Base-by-base conservation (phyloP, 1,139 yeast genomes). In the Kurtzmaniella natalensis region DNA sequence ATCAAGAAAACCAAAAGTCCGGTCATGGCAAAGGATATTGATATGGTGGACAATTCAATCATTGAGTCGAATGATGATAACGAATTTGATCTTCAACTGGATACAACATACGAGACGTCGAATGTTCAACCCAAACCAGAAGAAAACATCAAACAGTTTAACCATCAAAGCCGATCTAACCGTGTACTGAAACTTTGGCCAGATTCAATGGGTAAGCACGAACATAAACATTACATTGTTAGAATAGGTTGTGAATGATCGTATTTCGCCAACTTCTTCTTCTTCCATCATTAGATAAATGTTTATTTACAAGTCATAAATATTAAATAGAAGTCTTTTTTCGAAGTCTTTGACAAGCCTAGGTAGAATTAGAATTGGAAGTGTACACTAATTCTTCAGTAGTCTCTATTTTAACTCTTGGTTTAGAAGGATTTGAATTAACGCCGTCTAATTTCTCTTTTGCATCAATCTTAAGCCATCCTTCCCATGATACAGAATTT, bases 401-500 rank as follows among this genome's bases (percentile, higher is more conserved):
- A 33, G 63, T 46, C 20, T 70, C 59, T 25, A 83, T 59, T 55
- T 87, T 86, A 37, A 64, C 70, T 38, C 94, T 66, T 1, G 74
- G 53, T 51, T 79, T 82, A 10, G 78, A 81, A 2, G 42, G 18
- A 21, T 39, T 33, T 2, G 42, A 18, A 21, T 39, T 33, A 8
- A 39, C 40, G 2, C 92, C 96, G 5, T 51, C 48, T 16, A 53
- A 47, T 26, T 64, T 38, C 52, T 88, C 96, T 19, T 55, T 57
- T 2, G 53, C 42, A 45, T 84, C 78, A 14, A 88, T 66, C 33
- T 54, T 64, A 36, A 58, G 48, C 96, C 97, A 92, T 39, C 81
- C 81, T 0, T 61, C 45, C 97, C 97, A 89, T 8, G 62, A 46
- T 2, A 82, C 73, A 13, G 38, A 34, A 7, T 37, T 55, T 22